A percentile compares a stretch with the other conserved stretches of the same genome.
Conservation (phyloP, 495 filamentous ascomycete species). For the Neurospora cerealis region DNA sequence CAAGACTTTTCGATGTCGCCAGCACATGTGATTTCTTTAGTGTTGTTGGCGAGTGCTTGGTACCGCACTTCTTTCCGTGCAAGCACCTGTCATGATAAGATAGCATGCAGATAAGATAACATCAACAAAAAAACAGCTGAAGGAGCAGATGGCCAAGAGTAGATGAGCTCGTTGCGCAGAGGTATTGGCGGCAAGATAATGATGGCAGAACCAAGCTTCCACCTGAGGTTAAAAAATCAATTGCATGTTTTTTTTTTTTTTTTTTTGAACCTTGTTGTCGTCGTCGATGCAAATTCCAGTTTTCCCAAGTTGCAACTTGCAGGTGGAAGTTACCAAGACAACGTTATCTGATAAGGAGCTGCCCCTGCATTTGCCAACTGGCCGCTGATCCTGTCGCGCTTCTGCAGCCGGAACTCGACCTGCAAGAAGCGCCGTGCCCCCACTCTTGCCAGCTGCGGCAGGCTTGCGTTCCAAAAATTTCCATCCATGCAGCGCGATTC, state of each 20-base stretch:
- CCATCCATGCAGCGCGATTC: conserved; percentile 1
- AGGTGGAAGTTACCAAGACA: neutral
- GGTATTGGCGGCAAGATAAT: neutral
- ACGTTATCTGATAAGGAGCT: neutral
- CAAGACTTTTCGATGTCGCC: neutral
- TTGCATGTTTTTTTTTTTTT: too few relatives aligned
- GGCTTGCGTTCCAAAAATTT: conserved; percentile 12
- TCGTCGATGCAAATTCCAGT: neutral
- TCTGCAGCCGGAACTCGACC: neutral
- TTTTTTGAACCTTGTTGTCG: neutral
- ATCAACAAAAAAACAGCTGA: neutral
- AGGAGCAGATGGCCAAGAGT: neutral
- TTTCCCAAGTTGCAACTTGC: neutral
- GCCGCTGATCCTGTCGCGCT: neutral
- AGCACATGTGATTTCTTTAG: neutral
- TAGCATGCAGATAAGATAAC: neutral
- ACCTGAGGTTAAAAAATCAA: neutral
- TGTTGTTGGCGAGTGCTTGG: neutral
- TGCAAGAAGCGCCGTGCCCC: neutral
- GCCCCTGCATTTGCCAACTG: neutral
- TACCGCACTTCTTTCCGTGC: neutral
- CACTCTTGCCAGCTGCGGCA: conserved; percentile 7
- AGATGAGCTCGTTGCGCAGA: neutral
- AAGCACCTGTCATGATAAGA: neutral
- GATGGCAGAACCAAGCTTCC: neutral